Evolutionary conservation across 2,329 filamentous ascomycete species (phyloP), one percentile per base, ranked within the genome.

Genomic region (Arthrinium puccinioides): DNA sequence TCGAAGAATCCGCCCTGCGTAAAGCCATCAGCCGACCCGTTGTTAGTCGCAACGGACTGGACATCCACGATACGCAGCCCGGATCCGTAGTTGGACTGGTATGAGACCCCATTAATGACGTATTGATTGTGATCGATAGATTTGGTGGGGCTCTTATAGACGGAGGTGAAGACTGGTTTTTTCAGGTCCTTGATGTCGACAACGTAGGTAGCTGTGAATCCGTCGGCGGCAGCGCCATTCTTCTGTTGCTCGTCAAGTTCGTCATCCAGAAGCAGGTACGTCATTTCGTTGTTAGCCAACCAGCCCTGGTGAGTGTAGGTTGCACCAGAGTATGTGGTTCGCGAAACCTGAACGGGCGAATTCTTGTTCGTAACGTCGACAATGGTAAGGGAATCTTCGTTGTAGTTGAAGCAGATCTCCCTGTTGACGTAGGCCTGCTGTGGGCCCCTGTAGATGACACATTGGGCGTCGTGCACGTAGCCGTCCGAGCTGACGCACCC

Each of bases 391-490:
- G 64, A 64, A 49, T 71, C 66, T 46, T 69, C 70, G 52, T 74
- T 73, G 61, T 72, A 74, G 24, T 67, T 69, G 48, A 72, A 74
- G 63, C 70, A 74, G 52, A 74, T 69, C 44, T 74, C 68, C 16
- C 55, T 59, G 36, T 67, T 69, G 5, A 54, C 53, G 48, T 64
- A 72, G 36, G 58, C 51, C 15, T 47, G 54, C 43, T 73, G 66
- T 1, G 71, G 69, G 0, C 71, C 70, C 14, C 62, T 63, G 56
- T 74, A 74, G 41, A 69, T 64, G 26, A 79, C 57, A 51, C 74
- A 79, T 54, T 79, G 74, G 3, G 74, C 74, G 46, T 79, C 74
- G 52, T 79, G 74, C 11, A 78, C 73, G 50, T 79, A 79, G 25
- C 73, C 74, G 50, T 78, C 74, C 14, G 63, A 49, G 15, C 65